Conservation (phyloP, 768 basidiomycete species). For the Porpolomopsis calyptriformis region DNA sequence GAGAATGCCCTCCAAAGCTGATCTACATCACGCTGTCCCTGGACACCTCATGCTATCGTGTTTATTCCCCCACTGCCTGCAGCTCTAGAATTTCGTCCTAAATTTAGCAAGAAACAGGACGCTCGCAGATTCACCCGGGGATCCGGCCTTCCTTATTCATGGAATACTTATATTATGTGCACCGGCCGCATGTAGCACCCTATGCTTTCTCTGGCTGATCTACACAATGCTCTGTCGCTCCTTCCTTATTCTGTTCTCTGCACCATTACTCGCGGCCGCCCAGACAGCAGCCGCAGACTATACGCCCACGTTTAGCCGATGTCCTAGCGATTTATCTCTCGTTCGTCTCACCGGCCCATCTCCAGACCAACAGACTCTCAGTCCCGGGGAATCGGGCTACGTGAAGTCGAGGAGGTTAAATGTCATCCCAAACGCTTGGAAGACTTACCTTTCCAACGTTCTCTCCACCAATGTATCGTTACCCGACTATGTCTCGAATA, state of each 20-base stretch:
- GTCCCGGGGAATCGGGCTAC: not conserved
- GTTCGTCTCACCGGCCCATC: not conserved
- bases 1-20: too few species aligned
- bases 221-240: not conserved
- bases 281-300: not conserved
- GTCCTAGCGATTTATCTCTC: conserved; percentile 1
- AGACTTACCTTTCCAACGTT: conserved; percentile 1
- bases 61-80: too few species aligned
- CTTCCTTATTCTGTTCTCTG: not conserved
- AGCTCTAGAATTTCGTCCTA: too few species aligned
- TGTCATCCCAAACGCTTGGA: conserved; percentile 4
- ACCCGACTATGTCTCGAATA: conserved; percentile 1
- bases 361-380: not conserved
- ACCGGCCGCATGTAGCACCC: too few species aligned
- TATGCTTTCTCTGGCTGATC: too few species aligned
- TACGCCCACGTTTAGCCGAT: not conserved
- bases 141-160: too few species aligned
- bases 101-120: too few species aligned
- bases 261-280: not conserved
- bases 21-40: too few species aligned
- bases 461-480: not conserved
- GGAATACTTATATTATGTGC: too few species aligned
- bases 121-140: too few species aligned
- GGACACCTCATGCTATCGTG: too few species aligned
- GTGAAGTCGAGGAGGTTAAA: not conserved